Evolutionary conservation across 768 basidiomycete genomes (phyloP), one percentile per base, ranked within the genome.

Genomic region (Tubosaeta sp.): DNA sequence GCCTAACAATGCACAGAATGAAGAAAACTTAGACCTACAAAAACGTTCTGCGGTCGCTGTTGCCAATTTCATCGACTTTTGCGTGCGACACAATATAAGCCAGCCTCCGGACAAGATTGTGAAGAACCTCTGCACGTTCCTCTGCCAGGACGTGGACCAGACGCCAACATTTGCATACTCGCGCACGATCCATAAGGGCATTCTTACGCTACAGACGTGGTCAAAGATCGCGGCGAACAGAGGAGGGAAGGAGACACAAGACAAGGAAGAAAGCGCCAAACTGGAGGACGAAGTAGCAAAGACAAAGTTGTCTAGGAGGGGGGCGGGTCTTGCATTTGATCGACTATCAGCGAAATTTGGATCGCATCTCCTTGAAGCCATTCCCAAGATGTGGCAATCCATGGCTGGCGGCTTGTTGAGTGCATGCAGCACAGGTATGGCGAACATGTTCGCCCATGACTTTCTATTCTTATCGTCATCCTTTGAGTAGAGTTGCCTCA

Each of bases 101-200:
- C 91, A 94, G 63, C 94, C 95, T 4, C 88, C 89, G 1, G 91
- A 94, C 61, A 99, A 99, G 76, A 91, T 99, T 51, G 84, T 98
- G 57, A 93, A 92, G 73, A 99, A 99, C 65, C 81, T 98, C 8
- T 95, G 92, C 73, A 94, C 91, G 0, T 98, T 98, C 72, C 74
- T 98, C 6, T 98, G 95, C 64, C 91, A 93, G 62, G 97, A 99
- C 66, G 77, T 81, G 8, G 84, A 87, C 38, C 81, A 88, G 49
- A 97, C 94, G 0, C 97, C 97, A 4, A 86, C 95, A 1, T 98
- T 98, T 65, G 78, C 85, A 1, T 80, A 78, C 61, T 74, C 76
- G 8, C 80, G 83, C 46, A 82, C 81, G 54, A 67, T 76, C 17
- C 69, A 71, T 44, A 80, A 86, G 16, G 93, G 89, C 1, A 88